A percentile compares a stretch with the other conserved stretches of the same genome.
Evolutionary conservation across 2,329 filamentous ascomycete genomes (phyloP).

Genomic region (Clarireedia hainanense): DNA sequence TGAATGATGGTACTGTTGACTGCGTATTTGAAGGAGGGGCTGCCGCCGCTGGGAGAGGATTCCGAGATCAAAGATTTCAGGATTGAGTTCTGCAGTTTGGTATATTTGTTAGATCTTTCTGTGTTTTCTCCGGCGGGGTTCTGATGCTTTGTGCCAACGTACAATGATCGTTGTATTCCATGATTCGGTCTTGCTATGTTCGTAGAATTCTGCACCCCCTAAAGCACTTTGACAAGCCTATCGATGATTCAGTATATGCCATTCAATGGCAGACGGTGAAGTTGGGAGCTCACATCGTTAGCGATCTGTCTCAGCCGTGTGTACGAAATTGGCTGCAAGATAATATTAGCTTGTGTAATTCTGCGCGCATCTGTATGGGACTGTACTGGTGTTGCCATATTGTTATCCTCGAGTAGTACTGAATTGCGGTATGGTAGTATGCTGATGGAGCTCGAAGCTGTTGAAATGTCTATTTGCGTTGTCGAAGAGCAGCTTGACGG

Average conservation of each 20-base stretch:
- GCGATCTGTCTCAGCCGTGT: conserved; percentile 79
- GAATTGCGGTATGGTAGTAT: neutral
- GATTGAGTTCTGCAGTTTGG: conserved; percentile 56
- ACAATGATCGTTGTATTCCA: conserved; percentile 96
- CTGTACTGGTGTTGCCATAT: conserved; percentile 19
- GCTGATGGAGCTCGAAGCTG: neutral
- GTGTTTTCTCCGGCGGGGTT: neutral
- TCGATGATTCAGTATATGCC: neutral
- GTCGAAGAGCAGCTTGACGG: conserved; percentile 1
- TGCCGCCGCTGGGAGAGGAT: conserved; percentile 47
- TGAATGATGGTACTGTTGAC: conserved; percentile 99
- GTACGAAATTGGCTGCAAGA: conserved; percentile 61
- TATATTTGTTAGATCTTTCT: conserved; percentile 8
- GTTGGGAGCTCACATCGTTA: conserved; percentile 54
- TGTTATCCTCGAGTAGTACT: neutral
- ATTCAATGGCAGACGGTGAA: neutral
- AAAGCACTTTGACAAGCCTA: conserved; percentile 80
- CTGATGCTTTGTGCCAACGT: conserved; percentile 31
- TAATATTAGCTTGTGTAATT: conserved; percentile 2
- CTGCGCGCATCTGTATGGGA: neutral
- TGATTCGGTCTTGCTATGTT: conserved; percentile 72
- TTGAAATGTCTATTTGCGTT: neutral
- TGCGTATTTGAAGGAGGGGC: conserved; percentile 79
- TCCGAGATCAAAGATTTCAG: conserved; percentile 72
- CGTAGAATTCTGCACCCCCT: conserved; percentile 68